phyloP scores from a whole-genome alignment of 139 green algal species.

The Pseudopediastrum boryanum region DNA sequence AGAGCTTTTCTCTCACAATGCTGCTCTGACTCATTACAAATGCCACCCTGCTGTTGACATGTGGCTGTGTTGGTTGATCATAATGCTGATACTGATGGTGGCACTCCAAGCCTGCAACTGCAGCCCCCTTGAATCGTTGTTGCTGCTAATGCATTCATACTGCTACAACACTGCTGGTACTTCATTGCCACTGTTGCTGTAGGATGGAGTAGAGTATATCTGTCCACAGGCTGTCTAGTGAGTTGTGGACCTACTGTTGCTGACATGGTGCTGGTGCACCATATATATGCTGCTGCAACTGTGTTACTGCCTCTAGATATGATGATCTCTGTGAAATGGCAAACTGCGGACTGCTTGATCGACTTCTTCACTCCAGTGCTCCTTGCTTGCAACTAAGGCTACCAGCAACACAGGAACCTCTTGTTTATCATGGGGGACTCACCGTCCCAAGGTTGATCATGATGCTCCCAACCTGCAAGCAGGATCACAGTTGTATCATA shows the following conservation, averaged over 20 bases:
- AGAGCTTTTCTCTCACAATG: no score
- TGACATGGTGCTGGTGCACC: background rate
- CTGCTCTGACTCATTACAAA: no score
- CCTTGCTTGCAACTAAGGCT: background rate
- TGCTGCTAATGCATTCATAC: background rate
- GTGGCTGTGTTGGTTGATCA: no score
- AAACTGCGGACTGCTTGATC: background rate
- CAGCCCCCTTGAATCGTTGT: background rate
- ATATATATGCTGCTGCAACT: background rate
- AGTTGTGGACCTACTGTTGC: no score
- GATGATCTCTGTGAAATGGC: no score
- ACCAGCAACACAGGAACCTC: background rate
- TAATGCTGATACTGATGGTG: no score
- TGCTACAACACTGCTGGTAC: background rate
- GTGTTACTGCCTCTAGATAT: background rate
- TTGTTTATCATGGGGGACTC: background rate
- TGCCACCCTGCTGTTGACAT: no score
- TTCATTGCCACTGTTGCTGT: background rate
- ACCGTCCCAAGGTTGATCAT: conserved; percentile 81
- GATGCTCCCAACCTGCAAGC: conserved; percentile 67
- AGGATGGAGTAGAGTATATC: background rate
- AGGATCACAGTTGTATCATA: background rate
- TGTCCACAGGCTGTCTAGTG: no score
- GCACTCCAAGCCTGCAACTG: no score
- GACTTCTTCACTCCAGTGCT: background rate